Conservation (phyloP, 441 rosid species). For the Croton laevigatus region DNA sequence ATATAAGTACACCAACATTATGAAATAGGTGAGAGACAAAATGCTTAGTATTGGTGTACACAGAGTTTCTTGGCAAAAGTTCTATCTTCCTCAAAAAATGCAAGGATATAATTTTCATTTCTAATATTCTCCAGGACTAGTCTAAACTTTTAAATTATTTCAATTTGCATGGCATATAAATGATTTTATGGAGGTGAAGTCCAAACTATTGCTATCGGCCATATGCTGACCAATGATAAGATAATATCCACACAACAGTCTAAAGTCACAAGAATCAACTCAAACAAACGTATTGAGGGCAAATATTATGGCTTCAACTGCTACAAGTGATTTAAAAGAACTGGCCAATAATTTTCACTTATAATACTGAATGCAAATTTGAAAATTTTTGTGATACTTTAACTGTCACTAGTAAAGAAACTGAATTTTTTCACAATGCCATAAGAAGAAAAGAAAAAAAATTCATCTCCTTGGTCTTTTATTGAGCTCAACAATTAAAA, state of each 20-base stretch:
- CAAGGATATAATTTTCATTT: neutral
- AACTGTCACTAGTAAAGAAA: too few relatives aligned
- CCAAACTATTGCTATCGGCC: too few relatives aligned
- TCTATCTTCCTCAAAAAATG: neutral
- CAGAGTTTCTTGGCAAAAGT: neutral
- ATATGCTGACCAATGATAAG: neutral
- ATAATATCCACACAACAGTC: neutral
- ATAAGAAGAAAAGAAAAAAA: neutral
- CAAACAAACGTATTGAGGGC: neutral
- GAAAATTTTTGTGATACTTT: neutral
- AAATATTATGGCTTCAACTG: neutral
- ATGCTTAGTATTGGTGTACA: neutral
- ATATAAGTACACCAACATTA: neutral
- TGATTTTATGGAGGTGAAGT: neutral
- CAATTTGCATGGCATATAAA: neutral
- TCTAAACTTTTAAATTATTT: neutral
- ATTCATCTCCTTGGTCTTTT: neutral
- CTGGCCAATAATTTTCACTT: neutral
- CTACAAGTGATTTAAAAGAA: neutral
- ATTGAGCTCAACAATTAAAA: neutral
- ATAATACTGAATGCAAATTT: too few relatives aligned
- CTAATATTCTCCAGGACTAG: neutral
- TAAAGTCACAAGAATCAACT: neutral
- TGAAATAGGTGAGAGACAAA: neutral
- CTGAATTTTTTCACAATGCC: neutral